Evolutionary conservation across 2,329 filamentous ascomycete species (phyloP), one percentile per base, ranked within the genome.

Genomic region (Penicillium concentricum): DNA sequence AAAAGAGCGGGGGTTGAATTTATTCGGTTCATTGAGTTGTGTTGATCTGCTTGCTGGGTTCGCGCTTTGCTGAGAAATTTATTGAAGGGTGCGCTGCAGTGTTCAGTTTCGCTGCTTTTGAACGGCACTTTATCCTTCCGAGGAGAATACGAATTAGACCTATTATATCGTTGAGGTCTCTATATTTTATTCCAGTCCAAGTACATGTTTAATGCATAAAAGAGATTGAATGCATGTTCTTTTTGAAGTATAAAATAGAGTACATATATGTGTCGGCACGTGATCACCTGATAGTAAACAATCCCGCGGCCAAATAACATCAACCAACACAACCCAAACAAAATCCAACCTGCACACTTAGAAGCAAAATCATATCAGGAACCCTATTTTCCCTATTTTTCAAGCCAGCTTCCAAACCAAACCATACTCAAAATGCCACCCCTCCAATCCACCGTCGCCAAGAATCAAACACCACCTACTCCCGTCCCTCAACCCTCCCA

Each of bases 1-100:
- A 73, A 72, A 72, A 69, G 63, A 69, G 67, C 61, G 66, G 58
- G 54, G 64, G 57, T 63, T 65, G 60, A 63, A 70, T 69, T 66
- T 68, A 66, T 70, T 67, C 62, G 62, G 65, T 69, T 66, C 67
- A 66, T 70, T 67, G 62, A 62, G 64, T 67, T 65, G 61, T 58
- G 49, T 67, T 64, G 64, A 68, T 60, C 65, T 69, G 67, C 67
- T 62, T 68, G 61, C 62, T 67, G 62, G 64, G 61, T 65, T 68
- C 51, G 60, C 61, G 66, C 64, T 67, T 67, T 65, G 58, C 61
- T 60, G 58, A 61, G 61, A 67, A 64, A 67, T 64, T 67, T 69
- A 66, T 69, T 66, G 61, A 64, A 62, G 60, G 59, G 55, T 56
- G 61, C 59, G 47, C 53, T 57, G 56, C 60, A 48, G 54, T 58